Conservation (phyloP, 2,329 filamentous ascomycete species). For the Xylariales sp. region DNA sequence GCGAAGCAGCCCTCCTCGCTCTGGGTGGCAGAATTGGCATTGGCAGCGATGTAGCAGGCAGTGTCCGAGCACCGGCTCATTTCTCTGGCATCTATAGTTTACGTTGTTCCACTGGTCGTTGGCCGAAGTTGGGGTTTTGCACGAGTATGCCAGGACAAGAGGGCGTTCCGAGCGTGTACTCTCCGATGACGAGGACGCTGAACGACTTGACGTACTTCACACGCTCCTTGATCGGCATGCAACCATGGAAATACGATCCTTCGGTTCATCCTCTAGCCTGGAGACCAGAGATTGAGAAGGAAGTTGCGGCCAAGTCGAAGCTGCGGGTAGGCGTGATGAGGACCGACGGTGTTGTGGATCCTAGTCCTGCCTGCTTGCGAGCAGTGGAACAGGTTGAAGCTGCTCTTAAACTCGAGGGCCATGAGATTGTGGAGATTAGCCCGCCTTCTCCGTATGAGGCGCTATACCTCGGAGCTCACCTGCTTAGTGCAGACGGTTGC, state of each 20-base stretch:
- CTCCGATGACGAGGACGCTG: conserved; percentile 84
- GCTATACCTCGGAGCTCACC: conserved; percentile 69
- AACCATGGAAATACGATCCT: conserved; percentile 86
- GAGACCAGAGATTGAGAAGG: conserved; percentile 57
- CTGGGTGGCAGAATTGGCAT: conserved; percentile 82
- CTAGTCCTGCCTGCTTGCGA: conserved; percentile 76
- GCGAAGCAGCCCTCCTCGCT: conserved; percentile 77
- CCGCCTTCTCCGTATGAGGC: conserved; percentile 71
- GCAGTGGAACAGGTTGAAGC: conserved; percentile 67
- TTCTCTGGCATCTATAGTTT: conserved; percentile 87
- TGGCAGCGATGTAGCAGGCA: conserved; percentile 86
- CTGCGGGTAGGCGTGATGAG: conserved; percentile 72
- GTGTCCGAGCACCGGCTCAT: conserved; percentile 80
- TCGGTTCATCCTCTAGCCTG: conserved; percentile 81
- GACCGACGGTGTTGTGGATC: conserved; percentile 78
- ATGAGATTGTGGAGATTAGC: conserved; percentile 62
- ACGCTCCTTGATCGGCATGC: conserved; percentile 69
- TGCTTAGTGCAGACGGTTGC: conserved; percentile 82
- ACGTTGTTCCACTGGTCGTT: conserved; percentile 81
- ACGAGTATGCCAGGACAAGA: conserved; percentile 94
- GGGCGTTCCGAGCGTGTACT: conserved; percentile 82
- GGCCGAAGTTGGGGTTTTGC: conserved; percentile 78
- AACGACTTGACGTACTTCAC: conserved; percentile 83
- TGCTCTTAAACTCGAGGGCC: conserved; percentile 66
- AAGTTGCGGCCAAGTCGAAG: conserved; percentile 55